Conservation (phyloP, 2,329 filamentous ascomycete species). For the Xylaria sp. region DNA sequence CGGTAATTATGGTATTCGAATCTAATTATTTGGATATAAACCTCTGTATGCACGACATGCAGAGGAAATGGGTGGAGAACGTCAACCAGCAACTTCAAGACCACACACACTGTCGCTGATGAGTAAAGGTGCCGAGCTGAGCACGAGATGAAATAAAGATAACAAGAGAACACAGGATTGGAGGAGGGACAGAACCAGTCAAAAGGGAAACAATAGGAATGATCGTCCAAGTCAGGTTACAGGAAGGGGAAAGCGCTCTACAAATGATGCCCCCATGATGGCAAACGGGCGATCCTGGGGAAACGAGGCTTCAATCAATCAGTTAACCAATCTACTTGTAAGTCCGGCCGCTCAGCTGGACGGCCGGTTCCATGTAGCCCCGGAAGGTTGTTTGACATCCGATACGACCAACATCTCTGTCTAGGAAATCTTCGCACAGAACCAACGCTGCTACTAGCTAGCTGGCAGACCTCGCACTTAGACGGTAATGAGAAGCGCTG, state of each 20-base stretch:
- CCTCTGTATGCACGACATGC: background rate
- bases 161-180: conserved; percentile 16
- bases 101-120: conserved; percentile 17
- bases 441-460: background rate
- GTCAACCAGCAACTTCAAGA: conserved; percentile 31
- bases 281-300: conserved; percentile 27
- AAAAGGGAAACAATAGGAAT: conserved; percentile 24
- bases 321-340: background rate
- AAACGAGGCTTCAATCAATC: conserved; percentile 35
- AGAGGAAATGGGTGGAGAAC: conserved; percentile 18
- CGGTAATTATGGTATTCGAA: background rate
- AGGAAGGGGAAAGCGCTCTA: background rate
- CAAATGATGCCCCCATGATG: conserved; percentile 10
- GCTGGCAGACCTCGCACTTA: conserved; percentile 15
- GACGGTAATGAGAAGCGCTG: background rate
- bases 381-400: conserved; percentile 37
- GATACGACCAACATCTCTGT: conserved; percentile 20
- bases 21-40: background rate
- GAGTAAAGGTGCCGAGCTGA: conserved; percentile 26
- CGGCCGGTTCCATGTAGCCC: conserved; percentile 24
- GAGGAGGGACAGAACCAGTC: conserved; percentile 18
- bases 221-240: conserved; percentile 2
- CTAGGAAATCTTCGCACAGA: conserved; percentile 25
- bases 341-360: conserved; percentile 9
- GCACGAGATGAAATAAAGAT: conserved; percentile 38